Conservation (phyloP, 805 yeast genomes). For the Saccharomycopsis sp. region DNA sequence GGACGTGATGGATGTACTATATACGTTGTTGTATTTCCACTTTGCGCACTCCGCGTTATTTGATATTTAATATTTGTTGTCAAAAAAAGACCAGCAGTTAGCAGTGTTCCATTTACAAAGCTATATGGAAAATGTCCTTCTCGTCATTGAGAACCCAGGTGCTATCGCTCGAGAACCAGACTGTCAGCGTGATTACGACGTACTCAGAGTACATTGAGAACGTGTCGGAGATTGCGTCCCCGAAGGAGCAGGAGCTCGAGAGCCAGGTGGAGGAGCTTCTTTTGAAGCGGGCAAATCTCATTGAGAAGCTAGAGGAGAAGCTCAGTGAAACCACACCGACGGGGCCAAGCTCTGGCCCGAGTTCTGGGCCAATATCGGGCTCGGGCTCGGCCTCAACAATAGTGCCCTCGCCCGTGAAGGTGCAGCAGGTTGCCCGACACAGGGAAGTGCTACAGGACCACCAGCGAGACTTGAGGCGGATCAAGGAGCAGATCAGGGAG, state of each 20-base stretch:
- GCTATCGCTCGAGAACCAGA: constrained; percentile 17
- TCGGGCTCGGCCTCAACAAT: constrained; percentile 34
- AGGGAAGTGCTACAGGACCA: constrained; percentile 68
- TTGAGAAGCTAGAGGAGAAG: constrained; percentile 11
- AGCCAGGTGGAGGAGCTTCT: constrained; percentile 4
- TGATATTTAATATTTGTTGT: too few relatives aligned
- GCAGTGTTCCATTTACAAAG: too few relatives aligned
- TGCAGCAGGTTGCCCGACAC: constrained; percentile 78
- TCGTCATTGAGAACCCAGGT: constrained; percentile 17
- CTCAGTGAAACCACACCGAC: too few relatives aligned
- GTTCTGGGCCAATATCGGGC: too few relatives aligned
- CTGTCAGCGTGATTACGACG: constrained; percentile 9
- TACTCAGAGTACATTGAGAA: constrained; percentile 12
- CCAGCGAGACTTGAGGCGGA: constrained; percentile 49
- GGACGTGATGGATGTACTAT: too few relatives aligned
- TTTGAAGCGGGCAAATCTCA: constrained; percentile 15
- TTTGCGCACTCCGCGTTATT: too few relatives aligned
- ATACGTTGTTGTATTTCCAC: too few relatives aligned
- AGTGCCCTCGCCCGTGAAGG: constrained; percentile 52
- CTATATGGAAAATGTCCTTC: constrained; percentile 19
- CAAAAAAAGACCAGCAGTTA: too few relatives aligned
- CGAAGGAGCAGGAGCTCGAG: constrained; percentile 4
- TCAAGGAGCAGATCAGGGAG: constrained; percentile 50
- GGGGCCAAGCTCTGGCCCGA: too few relatives aligned
- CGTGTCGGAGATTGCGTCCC: background rate